These are phyloP conservation scores for Candida arabinofermentans DNA, from an alignment of 805 yeast genomes.

Conservation along the genomic window DNA sequence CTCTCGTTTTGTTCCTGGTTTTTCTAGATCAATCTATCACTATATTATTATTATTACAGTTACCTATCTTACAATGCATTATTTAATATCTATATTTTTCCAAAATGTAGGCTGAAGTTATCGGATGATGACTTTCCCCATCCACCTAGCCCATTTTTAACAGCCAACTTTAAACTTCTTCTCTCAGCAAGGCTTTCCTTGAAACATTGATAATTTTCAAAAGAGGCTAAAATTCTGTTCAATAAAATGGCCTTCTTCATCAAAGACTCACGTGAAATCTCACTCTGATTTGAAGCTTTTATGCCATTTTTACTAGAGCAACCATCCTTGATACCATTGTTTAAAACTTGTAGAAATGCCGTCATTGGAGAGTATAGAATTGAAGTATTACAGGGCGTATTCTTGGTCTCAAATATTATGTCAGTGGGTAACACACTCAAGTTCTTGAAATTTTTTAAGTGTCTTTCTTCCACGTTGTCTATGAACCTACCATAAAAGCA, in stretches of 20 bases:
- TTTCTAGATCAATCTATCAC: too few relatives aligned
- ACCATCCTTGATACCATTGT: slow-evolving; percentile 63
- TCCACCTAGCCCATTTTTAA: slow-evolving; percentile 7
- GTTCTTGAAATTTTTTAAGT: not conserved
- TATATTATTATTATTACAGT: not conserved
- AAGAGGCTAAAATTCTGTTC: not conserved
- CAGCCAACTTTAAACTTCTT: slow-evolving; percentile 3
- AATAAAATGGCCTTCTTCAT: slow-evolving; percentile 3
- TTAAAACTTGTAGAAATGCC: slow-evolving; percentile 35
- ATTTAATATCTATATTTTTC: not conserved
- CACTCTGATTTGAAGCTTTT: slow-evolving; percentile 13
- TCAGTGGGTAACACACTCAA: slow-evolving; percentile 16
- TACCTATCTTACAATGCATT: not conserved
- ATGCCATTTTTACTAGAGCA: slow-evolving; percentile 18
- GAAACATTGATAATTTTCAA: slow-evolving; percentile 12
- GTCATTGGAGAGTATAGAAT: slow-evolving; percentile 24
- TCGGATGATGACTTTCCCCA: slow-evolving; percentile 10
- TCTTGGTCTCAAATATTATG: slow-evolving; percentile 1
- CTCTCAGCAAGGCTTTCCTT: slow-evolving; percentile 6
- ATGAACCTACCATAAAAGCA: slow-evolving; percentile 36
- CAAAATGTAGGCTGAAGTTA: slow-evolving; percentile 1
- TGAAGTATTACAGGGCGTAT: slow-evolving; percentile 21
- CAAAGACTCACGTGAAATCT: slow-evolving; percentile 9
- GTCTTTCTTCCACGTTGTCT: not conserved
- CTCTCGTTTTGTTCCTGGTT: slow-evolving; percentile 1